Conservation (phyloP, 108 stramenopile genomes). For the Parmales sp. region DNA sequence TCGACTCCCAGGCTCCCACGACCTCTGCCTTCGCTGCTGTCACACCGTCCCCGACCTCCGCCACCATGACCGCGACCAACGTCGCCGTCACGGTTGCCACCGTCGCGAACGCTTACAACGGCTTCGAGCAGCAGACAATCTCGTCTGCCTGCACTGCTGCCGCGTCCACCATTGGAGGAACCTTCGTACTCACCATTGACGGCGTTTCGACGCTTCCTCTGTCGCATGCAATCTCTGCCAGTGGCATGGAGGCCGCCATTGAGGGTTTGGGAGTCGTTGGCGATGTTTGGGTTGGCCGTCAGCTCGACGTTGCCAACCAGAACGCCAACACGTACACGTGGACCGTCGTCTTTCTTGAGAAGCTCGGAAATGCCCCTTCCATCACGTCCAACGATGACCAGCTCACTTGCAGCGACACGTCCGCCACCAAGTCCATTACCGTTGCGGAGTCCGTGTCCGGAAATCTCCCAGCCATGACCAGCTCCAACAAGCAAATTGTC, state of each 20-base stretch:
- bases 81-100: conserved; percentile 19
- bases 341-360: conserved; percentile 40
- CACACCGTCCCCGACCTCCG: background rate
- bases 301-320: conserved; percentile 13
- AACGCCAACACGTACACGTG: conserved; percentile 18
- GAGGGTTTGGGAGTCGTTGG: conserved; percentile 6
- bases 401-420: conserved; percentile 29
- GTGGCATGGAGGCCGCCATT: background rate
- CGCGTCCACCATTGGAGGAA: conserved; percentile 12
- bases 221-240: background rate
- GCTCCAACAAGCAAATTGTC: conserved; percentile 16
- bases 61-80: background rate
- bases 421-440: conserved; percentile 19
- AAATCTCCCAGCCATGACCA: conserved; percentile 30
- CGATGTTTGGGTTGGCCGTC: conserved; percentile 16
- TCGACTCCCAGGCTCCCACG: conserved; percentile 7
- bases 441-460: conserved; percentile 27
- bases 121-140: conserved; percentile 32
- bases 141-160: conserved; percentile 14
- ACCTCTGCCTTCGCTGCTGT: conserved; percentile 10
- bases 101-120: conserved; percentile 29
- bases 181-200: conserved; percentile 30
- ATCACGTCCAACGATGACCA: conserved; percentile 22
- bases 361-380: conserved; percentile 34
- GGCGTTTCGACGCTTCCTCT: conserved; percentile 25